Conservation (phyloP, 2,329 filamentous ascomycete genomes). For the Colletotrichum sublineola region DNA sequence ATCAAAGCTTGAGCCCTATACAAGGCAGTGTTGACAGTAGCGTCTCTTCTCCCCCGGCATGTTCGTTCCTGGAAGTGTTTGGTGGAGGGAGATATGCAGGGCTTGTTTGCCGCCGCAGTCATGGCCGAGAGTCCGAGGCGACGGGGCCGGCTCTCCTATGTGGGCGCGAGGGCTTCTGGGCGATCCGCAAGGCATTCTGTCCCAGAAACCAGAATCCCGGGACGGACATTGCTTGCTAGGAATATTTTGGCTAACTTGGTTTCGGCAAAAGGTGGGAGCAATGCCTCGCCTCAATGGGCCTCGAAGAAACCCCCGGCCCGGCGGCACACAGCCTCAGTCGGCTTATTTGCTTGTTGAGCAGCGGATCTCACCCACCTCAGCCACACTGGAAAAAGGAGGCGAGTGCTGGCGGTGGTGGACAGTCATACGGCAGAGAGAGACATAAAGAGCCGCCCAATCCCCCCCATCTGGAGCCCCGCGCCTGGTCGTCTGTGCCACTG, state of each 20-base stretch:
- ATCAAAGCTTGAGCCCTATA: neutral
- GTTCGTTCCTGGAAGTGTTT: neutral
- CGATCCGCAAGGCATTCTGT: conserved; percentile 4
- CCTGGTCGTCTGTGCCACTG: neutral
- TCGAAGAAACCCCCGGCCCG: neutral
- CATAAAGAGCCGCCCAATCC: neutral
- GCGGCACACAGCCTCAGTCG: neutral
- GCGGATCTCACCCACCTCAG: neutral
- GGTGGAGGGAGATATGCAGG: neutral
- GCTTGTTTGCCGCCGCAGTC: neutral
- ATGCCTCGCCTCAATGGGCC: neutral
- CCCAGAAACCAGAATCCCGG: neutral
- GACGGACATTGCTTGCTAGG: neutral
- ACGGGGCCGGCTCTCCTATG: neutral
- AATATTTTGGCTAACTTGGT: neutral
- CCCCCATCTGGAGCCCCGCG: neutral
- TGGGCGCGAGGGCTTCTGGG: neutral
- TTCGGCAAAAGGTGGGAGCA: neutral
- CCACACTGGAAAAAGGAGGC: neutral
- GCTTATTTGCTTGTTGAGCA: neutral
- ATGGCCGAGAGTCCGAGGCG: neutral
- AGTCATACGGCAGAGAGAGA: neutral
- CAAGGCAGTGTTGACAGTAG: neutral
- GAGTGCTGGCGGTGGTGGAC: neutral
- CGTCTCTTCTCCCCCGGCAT: neutral